Evolutionary conservation across 768 basidiomycete species (phyloP), one percentile per base, ranked within the genome.

Genomic region (Trichaptum fuscoviolaceum): DNA sequence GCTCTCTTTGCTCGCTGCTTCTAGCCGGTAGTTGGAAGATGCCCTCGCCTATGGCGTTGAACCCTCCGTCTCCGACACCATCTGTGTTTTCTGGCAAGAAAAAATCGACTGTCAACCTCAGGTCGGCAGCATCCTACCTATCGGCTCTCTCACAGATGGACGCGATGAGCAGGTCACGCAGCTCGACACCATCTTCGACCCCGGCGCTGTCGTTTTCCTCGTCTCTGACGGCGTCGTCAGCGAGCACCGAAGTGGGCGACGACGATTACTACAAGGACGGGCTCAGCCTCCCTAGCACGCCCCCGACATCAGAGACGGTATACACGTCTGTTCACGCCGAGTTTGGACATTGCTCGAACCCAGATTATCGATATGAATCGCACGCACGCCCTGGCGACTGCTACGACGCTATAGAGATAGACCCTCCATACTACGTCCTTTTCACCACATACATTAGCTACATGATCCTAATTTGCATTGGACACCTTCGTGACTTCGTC

Each of bases 401-500:
- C 67, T 78, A 80, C 64, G 74, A 80, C 64, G 84, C 86, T 72
- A 77, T 85, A 65, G 89, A 92, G 68, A 86, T 90, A 69, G 93
- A 96, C 72, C 96, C 96, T 3, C 92, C 93, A 0, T 95, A 97
- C 75, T 95, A 95, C 77, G 89, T 97, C 72, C 84, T 98, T 58
- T 77, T 99, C 68, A 88, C 92, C 9, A 96, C 95, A 6, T 99
- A 98, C 75, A 83, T 96, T 77, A 90, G 91, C 80, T 99, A 96
- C 79, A 85, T 99, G 71, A 83, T 98, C 67, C 87, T 99, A 66
- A 96, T 99, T 70, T 83, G 87, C 69, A 78, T 99, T 61, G 97
- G 97, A 23, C 97, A 99, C 73, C 79, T 96, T 60, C 88, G 96
- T 65, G 97, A 99, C 78, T 99, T 98, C 74, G 78, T 99, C 69